Conservation (phyloP, 148 eudicot species). For the Cornus controversa region DNA sequence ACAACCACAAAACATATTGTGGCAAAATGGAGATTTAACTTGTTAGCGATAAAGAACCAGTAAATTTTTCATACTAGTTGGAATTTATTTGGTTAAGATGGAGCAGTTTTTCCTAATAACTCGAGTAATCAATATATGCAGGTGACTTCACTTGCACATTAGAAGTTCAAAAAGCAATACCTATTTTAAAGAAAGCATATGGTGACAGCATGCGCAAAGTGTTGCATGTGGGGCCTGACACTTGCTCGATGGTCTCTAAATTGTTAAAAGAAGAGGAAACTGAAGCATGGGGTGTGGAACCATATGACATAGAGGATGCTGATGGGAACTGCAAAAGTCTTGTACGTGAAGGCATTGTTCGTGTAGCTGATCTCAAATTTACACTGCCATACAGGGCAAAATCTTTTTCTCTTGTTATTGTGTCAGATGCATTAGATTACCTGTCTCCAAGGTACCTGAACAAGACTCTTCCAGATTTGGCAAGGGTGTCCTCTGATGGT, state of each 20-base stretch:
- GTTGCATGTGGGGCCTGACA: conserved; percentile 53
- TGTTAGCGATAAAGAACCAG: background rate
- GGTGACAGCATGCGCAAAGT: conserved; percentile 50
- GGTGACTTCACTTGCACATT: conserved; percentile 43
- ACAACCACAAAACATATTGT: background rate
- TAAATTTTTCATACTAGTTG: background rate
- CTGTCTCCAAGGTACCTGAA: conserved; percentile 48
- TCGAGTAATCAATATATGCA: conserved; percentile 13
- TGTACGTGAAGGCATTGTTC: conserved; percentile 42
- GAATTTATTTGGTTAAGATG: background rate
- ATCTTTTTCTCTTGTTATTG: conserved; percentile 46
- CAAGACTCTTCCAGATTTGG: conserved; percentile 51
- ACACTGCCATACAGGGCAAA: conserved; percentile 44
- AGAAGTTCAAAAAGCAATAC: conserved; percentile 43
- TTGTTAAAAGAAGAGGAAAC: conserved; percentile 37
- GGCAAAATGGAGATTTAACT: background rate
- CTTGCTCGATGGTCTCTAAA: conserved; percentile 41
- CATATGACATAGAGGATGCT: conserved; percentile 50
- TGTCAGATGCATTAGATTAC: conserved; percentile 51
- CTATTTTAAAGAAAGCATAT: conserved; percentile 40
- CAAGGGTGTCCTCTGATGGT: conserved; percentile 42
- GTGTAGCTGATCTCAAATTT: conserved; percentile 50
- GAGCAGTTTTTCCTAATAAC: background rate
- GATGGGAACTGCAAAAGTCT: conserved; percentile 39
- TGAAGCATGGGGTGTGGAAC: conserved; percentile 57